Percentiles rank a stretch among this genome's conserved stretches.
Evolutionary conservation across 306 rosid species (phyloP).

Genomic region (Elaeagnus macrophylla): DNA sequence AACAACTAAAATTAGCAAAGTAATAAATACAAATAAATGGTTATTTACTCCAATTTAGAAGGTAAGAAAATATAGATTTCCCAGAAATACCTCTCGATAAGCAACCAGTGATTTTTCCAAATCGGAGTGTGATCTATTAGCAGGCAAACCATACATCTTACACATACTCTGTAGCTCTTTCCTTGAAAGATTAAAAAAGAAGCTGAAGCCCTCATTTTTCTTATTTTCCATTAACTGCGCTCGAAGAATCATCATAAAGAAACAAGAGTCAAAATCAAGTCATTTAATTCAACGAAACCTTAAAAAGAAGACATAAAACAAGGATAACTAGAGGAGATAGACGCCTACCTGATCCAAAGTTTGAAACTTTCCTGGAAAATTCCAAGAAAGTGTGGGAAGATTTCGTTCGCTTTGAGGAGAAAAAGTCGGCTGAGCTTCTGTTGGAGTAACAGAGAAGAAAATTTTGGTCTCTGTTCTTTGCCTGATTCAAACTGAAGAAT

Average conservation of each 20-base stretch:
- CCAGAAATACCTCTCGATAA: conserved; percentile 18
- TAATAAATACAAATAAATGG: neutral
- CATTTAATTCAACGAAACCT: neutral
- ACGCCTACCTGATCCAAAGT: conserved; percentile 19
- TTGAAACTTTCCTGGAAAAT: neutral
- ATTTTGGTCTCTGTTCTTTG: neutral
- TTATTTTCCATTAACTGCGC: conserved; percentile 23
- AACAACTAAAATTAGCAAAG: too few relatives aligned
- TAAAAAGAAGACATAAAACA: neutral
- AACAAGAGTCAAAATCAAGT: neutral
- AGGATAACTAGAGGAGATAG: neutral
- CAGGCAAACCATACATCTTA: conserved; percentile 29
- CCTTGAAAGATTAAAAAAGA: conserved; percentile 22
- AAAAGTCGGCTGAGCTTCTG: neutral
- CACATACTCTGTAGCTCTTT: conserved; percentile 31
- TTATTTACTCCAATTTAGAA: neutral
- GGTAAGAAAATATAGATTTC: neutral
- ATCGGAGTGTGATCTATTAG: conserved; percentile 24
- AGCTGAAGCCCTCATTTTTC: conserved; percentile 17
- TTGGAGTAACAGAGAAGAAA: neutral
- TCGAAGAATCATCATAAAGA: conserved; percentile 13
- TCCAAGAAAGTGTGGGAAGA: conserved; percentile 15
- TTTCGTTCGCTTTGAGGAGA: neutral
- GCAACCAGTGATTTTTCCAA: conserved; percentile 23
- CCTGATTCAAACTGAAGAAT: neutral